Percentiles rank a stretch among this genome's conserved stretches.
phyloP scores from a whole-genome alignment of 768 basidiomycete genomes.

The Lyophyllum decastes region DNA sequence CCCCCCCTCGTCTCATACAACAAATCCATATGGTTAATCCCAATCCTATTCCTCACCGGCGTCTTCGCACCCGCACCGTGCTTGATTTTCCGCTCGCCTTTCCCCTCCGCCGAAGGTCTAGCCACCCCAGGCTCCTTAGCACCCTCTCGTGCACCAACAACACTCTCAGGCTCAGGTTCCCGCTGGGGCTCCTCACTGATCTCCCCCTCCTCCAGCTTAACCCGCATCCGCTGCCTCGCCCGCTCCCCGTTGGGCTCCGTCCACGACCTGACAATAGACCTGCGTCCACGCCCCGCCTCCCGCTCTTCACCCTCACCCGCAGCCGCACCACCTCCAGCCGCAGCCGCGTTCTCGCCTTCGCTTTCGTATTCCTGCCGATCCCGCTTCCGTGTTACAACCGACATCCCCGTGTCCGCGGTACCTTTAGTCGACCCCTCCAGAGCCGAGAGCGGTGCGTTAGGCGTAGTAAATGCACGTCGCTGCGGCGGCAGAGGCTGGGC shows the following conservation, averaged over 20 bases:
- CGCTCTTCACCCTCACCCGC: too few species aligned
- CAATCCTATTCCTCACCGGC: conserved; percentile 22
- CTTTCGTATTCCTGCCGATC: not conserved
- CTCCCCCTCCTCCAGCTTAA: conserved; percentile 2
- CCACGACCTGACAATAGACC: not conserved
- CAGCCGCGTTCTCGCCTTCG: not conserved
- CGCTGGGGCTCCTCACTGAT: not conserved
- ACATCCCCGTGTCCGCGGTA: not conserved
- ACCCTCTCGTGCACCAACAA: not conserved
- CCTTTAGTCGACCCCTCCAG: not conserved
- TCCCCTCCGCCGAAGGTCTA: not conserved
- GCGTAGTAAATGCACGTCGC: too few species aligned
- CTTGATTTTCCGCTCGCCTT: not conserved
- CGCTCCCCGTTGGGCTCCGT: not conserved
- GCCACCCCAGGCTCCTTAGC: not conserved
- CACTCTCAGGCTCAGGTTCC: too few species aligned
- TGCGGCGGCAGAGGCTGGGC: too few species aligned
- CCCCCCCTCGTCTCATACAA: conserved; percentile 26
- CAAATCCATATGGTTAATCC: conserved; percentile 32
- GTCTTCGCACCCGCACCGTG: not conserved
- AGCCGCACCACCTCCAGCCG: not conserved
- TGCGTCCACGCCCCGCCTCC: too few species aligned
- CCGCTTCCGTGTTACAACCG: not conserved
- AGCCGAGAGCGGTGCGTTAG: too few species aligned
- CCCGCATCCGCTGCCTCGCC: not conserved